phyloP scores from a whole-genome alignment of 2,329 filamentous ascomycete genomes.

The Pyrenochaeta sp. region DNA sequence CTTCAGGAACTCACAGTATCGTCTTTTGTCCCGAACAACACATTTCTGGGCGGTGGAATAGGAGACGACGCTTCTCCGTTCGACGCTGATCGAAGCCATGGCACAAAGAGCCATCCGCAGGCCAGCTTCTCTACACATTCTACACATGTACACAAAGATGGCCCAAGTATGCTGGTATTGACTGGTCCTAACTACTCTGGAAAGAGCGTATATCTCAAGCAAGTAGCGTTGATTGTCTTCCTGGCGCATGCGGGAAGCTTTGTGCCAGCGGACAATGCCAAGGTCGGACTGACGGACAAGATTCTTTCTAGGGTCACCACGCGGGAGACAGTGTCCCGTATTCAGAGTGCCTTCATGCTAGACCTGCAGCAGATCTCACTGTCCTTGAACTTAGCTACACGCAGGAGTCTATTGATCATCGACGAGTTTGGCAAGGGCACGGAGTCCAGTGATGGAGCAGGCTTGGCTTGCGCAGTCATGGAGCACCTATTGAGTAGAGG shows the following conservation, averaged over 20 bases:
- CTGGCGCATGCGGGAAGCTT: conserved; percentile 91
- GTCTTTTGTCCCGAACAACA: conserved; percentile 84
- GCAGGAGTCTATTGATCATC: conserved; percentile 81
- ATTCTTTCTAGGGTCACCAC: conserved; percentile 88
- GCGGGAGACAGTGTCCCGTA: conserved; percentile 69
- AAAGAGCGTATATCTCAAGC: conserved; percentile 95
- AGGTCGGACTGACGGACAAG: conserved; percentile 88
- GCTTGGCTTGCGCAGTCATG: conserved; percentile 69
- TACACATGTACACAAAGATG: conserved; percentile 24
- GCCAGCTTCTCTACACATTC: conserved; percentile 10
- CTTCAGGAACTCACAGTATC: conserved; percentile 85
- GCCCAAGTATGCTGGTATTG: conserved; percentile 76
- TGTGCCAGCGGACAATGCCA: conserved; percentile 80
- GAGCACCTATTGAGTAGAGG: conserved; percentile 63
- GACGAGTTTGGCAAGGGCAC: conserved; percentile 88
- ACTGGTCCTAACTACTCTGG: conserved; percentile 97
- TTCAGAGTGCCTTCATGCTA: conserved; percentile 76
- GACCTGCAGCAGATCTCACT: conserved; percentile 89
- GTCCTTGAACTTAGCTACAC: conserved; percentile 76
- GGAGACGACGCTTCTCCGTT: conserved; percentile 19
- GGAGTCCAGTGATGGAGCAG: conserved; percentile 69
- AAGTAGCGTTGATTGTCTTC: conserved; percentile 88
- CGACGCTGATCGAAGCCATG: conserved; percentile 1
- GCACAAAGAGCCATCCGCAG: neutral
- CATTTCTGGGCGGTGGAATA: conserved; percentile 69